Percentiles rank a stretch among this genome's conserved stretches.
phyloP scores from a whole-genome alignment of 2,329 filamentous ascomycete species.

The Xylaria sp. region DNA sequence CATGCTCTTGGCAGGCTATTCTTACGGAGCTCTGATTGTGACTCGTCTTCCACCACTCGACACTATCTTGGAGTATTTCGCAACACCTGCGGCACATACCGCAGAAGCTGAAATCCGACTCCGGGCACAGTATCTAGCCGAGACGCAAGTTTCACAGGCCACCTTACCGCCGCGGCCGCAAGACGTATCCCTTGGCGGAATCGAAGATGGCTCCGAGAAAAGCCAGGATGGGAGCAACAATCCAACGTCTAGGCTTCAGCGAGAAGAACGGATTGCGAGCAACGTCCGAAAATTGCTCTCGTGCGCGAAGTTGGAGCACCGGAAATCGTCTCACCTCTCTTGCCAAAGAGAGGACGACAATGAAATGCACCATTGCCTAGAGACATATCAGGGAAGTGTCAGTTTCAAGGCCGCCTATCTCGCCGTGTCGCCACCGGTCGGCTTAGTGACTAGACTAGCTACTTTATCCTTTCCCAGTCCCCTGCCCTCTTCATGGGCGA shows the following conservation, averaged over 20 bases:
- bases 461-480: slow-evolving; percentile 66
- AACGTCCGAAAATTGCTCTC: slow-evolving; percentile 61
- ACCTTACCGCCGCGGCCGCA: slow-evolving; percentile 50
- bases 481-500: slow-evolving; percentile 39
- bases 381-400: slow-evolving; percentile 51
- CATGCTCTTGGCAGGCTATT: slow-evolving; percentile 79
- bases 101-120: slow-evolving; percentile 75
- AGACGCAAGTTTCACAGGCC: slow-evolving; percentile 65
- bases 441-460: slow-evolving; percentile 68
- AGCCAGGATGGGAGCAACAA: slow-evolving; percentile 52
- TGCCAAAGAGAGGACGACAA: slow-evolving; percentile 23
- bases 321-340: slow-evolving; percentile 39
- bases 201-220: slow-evolving; percentile 56
- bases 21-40: slow-evolving; percentile 88
- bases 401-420: slow-evolving; percentile 65
- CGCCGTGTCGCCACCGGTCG: slow-evolving; percentile 74
- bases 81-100: slow-evolving; percentile 62
- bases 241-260: slow-evolving; percentile 46
- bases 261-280: slow-evolving; percentile 60
- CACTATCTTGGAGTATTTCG: slow-evolving; percentile 70
- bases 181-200: slow-evolving; percentile 62
- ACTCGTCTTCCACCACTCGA: slow-evolving; percentile 74
- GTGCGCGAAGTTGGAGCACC: slow-evolving; percentile 51
- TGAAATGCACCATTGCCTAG: slow-evolving; percentile 43
- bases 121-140: slow-evolving; percentile 75